These are phyloP conservation scores for Suillus subalutaceus DNA, from an alignment of 768 basidiomycete species.

Conservation along the genomic window DNA sequence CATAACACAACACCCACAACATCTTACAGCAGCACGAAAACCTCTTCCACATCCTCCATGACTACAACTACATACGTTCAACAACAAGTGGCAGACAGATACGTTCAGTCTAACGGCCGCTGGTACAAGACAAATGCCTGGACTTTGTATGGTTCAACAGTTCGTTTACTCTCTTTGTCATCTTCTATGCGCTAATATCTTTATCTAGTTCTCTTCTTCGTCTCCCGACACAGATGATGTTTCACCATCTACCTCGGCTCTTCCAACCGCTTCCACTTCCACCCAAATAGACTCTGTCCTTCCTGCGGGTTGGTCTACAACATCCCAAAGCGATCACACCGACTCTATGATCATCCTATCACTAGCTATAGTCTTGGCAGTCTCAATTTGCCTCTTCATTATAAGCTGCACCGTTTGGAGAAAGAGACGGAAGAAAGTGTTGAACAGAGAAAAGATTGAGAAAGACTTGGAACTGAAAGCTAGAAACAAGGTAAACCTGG, in stretches of 20 bases:
- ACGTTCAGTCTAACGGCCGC: constrained; percentile 50
- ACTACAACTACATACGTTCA: constrained; percentile 11
- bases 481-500: constrained; percentile 25
- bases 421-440: constrained; percentile 40
- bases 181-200: constrained; percentile 2
- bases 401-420: constrained; percentile 65
- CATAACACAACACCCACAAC: neutral
- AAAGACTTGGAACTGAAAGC: constrained; percentile 57
- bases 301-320: constrained; percentile 56
- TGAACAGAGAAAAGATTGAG: constrained; percentile 20
- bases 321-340: constrained; percentile 18
- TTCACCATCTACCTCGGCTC: constrained; percentile 18
- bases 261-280: constrained; percentile 22
- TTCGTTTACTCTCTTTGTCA: constrained; percentile 37
- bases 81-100: constrained; percentile 54
- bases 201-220: constrained; percentile 22
- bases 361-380: constrained; percentile 64
- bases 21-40: neutral
- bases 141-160: constrained; percentile 72
- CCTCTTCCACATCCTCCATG: constrained; percentile 17
- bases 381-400: constrained; percentile 63
- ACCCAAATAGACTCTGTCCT: constrained; percentile 34
- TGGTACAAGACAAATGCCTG: constrained; percentile 61
- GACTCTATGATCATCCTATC: constrained; percentile 54
- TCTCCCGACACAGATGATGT: constrained; percentile 13